Evolutionary conservation across 169 alveolate genomes (phyloP), one percentile per base, ranked within the genome.

Genomic region (Cystoisospora suis): DNA sequence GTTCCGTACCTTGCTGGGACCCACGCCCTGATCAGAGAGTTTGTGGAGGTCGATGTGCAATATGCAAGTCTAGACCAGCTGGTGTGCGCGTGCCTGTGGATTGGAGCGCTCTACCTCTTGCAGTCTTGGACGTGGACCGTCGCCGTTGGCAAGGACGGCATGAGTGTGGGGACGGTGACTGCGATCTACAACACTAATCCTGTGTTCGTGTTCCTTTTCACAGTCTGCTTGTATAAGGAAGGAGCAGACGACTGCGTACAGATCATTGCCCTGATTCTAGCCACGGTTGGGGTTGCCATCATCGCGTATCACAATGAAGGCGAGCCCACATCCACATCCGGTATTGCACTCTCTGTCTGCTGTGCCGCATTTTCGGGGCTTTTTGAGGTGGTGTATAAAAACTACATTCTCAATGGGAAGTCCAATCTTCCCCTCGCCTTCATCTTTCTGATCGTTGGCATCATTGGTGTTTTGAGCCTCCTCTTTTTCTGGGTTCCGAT

Each of bases 81-180:
- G 38, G 40, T 89, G 1, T 7, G 58, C 20, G 93, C 89, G 0
- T 89, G 93, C 69, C 5, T 79, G n/a, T 23, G 45, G 45, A 17
- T 89, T 20, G 17, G 40, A 1, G 65, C 58, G 32, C 87, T 89
- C 34, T 89, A 53, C 29, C 49, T 70, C 27, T 36, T 89, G 0
- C 90, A 80, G 69, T 86, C 89, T 27, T 89, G 93, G 93, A 34
- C 72, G n/a, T 89, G 93, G 93, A 58, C 87, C 3, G 5, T 79
- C 0, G 93, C 93, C 27, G 85, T 89, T 32, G 93, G 93, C 34
- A 42, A 44, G 27, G 40, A 61, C 53, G 93, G 93, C 0, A 89
- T 89, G 90, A 81, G 90, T 29, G 86, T 89, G 27, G 86, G 89
- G 4, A 70, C 75, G 12, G 93, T 89, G 40, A 89, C 93, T 0